Evolutionary conservation across 2,329 filamentous ascomycete species (phyloP).

Genomic region (Phyllosticta citriasiana): DNA sequence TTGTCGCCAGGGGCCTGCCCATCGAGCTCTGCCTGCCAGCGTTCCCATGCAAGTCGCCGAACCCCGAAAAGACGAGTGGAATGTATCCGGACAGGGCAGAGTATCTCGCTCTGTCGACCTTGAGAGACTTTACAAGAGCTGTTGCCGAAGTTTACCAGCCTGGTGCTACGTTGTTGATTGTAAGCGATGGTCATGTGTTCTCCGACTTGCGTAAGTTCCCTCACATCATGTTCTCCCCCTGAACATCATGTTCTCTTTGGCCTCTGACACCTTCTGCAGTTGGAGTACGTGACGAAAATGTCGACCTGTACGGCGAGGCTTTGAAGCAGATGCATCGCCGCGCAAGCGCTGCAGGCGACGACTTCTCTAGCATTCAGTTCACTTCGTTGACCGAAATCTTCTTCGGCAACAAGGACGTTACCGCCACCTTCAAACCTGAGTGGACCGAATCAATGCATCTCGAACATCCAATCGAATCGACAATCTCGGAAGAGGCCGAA

Average conservation of each 20-base stretch:
- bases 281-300: conserved; percentile 35
- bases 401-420: conserved; percentile 6
- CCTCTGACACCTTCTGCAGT: conserved; percentile 2
- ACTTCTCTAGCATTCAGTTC: conserved; percentile 20
- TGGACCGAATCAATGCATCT: conserved; percentile 17
- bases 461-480: conserved; percentile 22
- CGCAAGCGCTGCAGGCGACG: conserved; percentile 15
- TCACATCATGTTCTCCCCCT: not conserved
- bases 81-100: conserved; percentile 34
- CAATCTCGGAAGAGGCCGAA: conserved; percentile 20
- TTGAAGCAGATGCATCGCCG: conserved; percentile 30
- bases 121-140: conserved; percentile 31
- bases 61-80: conserved; percentile 46
- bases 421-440: conserved; percentile 17
- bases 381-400: conserved; percentile 23
- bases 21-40: conserved; percentile 38
- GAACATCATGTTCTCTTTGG: not conserved
- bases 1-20: conserved; percentile 18
- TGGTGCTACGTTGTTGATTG: conserved; percentile 33
- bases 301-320: conserved; percentile 30
- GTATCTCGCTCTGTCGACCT: conserved; percentile 30
- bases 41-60: conserved; percentile 55
- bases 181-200: conserved; percentile 34
- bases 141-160: conserved; percentile 31
- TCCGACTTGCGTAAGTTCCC: conserved; percentile 29